phyloP scores from a whole-genome alignment of 768 basidiomycete genomes.

The Calvatia gigantea region DNA sequence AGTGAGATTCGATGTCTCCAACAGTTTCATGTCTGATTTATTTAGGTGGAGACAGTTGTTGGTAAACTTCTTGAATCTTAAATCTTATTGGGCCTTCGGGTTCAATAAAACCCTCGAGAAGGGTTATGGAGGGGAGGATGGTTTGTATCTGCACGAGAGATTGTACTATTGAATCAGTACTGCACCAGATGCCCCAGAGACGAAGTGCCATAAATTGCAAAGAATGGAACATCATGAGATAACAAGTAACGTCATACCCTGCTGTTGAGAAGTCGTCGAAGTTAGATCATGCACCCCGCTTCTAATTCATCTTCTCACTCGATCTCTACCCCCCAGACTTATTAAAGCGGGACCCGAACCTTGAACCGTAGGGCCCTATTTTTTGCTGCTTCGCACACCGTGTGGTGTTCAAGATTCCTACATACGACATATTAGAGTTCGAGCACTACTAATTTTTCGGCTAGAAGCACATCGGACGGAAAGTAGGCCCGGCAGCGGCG shows the following conservation, averaged over 20 bases:
- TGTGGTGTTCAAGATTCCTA: not conserved
- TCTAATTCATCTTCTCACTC: too few species aligned
- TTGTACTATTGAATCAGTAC: not conserved
- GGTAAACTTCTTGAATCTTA: not conserved
- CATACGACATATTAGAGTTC: not conserved
- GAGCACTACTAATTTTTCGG: not conserved
- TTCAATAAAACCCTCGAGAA: not conserved
- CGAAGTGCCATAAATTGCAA: not conserved
- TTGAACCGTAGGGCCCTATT: too few species aligned
- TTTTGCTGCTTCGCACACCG: not conserved
- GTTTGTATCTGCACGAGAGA: not conserved
- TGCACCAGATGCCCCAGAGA: not conserved
- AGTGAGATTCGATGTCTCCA: not conserved
- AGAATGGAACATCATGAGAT: constrained; percentile 5
- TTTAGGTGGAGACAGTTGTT: not conserved
- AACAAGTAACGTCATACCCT: not conserved
- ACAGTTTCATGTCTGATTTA: too few species aligned
- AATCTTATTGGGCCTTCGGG: not conserved
- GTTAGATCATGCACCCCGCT: not conserved
- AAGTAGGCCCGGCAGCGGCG: not conserved
- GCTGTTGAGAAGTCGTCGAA: not conserved
- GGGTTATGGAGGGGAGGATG: not conserved
- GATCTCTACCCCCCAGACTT: too few species aligned
- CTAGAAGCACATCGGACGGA: not conserved
- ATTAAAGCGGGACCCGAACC: too few species aligned